These are phyloP conservation scores for Galerina marginata DNA, from an alignment of 768 basidiomycete species.

Conservation along the genomic window DNA sequence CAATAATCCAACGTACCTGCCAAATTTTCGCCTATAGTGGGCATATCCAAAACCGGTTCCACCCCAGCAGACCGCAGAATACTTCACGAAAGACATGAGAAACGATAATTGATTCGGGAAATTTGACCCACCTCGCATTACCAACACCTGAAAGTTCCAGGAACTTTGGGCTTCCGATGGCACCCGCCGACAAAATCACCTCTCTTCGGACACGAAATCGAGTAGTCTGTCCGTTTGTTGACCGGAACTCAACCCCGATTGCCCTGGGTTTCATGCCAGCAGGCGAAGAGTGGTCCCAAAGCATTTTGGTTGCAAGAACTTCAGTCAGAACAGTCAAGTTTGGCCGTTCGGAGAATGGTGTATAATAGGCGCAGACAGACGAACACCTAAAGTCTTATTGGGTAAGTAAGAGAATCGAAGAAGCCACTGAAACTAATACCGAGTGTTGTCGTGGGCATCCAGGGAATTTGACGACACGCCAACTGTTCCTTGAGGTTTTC, in stretches of 20 bases:
- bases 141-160: constrained; percentile 40
- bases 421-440: constrained; percentile 16
- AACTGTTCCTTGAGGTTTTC: constrained; percentile 29
- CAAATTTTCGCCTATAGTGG: constrained; percentile 54
- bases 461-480: constrained; percentile 37
- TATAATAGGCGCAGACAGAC: constrained; percentile 36
- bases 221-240: not conserved
- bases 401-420: not conserved
- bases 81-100: constrained; percentile 14
- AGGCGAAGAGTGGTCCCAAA: constrained; percentile 38
- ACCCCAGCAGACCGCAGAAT: constrained; percentile 53
- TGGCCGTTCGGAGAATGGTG: constrained; percentile 32
- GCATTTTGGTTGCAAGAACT: constrained; percentile 56
- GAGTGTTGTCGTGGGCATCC: constrained; percentile 36
- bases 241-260: constrained; percentile 12
- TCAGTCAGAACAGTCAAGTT: constrained; percentile 64
- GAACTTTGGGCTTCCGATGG: constrained; percentile 43
- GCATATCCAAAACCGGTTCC: constrained; percentile 43
- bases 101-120: not conserved
- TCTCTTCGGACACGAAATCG: constrained; percentile 44
- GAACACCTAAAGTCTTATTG: constrained; percentile 26
- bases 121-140: constrained; percentile 31
- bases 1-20: constrained; percentile 26
- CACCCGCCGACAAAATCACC: constrained; percentile 56
- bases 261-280: constrained; percentile 3